phyloP scores from a whole-genome alignment of 2,329 filamentous ascomycete species.

The Calonectria naviculata region DNA sequence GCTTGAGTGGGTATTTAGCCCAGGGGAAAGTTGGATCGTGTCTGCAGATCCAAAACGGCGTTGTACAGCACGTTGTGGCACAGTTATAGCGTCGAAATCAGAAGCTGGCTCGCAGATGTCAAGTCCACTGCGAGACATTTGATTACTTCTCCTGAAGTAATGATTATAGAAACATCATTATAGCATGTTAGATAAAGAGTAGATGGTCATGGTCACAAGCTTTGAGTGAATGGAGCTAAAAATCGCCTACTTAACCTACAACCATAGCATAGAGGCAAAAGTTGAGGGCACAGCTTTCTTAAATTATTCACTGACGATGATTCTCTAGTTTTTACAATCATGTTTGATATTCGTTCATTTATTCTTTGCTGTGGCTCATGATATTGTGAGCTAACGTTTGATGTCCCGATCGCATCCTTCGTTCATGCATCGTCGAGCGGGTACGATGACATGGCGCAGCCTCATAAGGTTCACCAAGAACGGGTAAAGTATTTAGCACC shows the following conservation, averaged over 20 bases:
- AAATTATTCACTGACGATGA: background rate
- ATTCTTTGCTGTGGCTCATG: background rate
- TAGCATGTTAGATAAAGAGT: background rate
- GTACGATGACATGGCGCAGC: background rate
- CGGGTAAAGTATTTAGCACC: background rate
- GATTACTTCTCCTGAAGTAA: too few species aligned
- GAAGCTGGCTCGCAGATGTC: background rate
- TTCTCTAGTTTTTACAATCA: background rate
- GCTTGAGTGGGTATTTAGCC: background rate
- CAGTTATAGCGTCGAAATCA: background rate
- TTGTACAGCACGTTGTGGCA: background rate
- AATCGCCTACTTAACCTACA: background rate
- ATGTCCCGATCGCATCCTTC: background rate
- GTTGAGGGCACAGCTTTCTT: background rate
- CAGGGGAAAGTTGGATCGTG: background rate
- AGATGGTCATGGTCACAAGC: background rate
- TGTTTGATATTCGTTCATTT: background rate
- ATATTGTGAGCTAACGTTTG: background rate
- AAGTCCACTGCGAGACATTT: too few species aligned
- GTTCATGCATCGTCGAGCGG: background rate
- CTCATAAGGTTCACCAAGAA: slow-evolving; percentile 8
- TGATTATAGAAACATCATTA: background rate
- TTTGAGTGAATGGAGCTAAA: background rate
- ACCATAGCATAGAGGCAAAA: background rate
- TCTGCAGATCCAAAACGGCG: background rate